Evolutionary conservation across 2,329 filamentous ascomycete species (phyloP), one percentile per base, ranked within the genome.

Genomic region (Colletotrichum sp.): DNA sequence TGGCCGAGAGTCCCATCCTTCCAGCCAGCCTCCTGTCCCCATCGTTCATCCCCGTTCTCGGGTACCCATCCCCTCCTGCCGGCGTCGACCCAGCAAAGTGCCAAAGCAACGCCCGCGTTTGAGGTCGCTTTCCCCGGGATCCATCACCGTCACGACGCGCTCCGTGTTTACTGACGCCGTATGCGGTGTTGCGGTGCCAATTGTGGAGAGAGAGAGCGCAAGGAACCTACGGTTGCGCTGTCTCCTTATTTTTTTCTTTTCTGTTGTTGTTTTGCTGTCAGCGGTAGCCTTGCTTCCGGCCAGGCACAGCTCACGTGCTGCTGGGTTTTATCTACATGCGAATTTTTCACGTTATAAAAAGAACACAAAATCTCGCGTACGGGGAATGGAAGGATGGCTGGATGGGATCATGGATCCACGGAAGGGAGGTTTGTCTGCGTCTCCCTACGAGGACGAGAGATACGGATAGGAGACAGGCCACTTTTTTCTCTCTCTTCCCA

Each of bases 231-330:
- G 39, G 52, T 57, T 57, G 13, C 24, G 52, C 24, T 57, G 21
- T 59, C 55, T 28, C 26, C 55, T 16, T 18, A 18, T 18, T 66
- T 21, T 9, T 18, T 28, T 30, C 3, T 49, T 26, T 8, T 21
- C 39, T 36, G 39, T 24, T 21, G 24, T 39, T 12, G 57, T 64
- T 8, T 55, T 21, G 16, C 15, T 24, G 6, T 10, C 67, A 70
- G 60, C 49, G 69, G 64, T 72, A 24, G 39, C 73, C 73, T 64
- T 75, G 63, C 69, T 68, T 68, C 36, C 34, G n/a, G 63, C 34
- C 69, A 72, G 73, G 68, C 60, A 72, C 39, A 57, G 69, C 73
- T 75, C 69, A 63, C 55, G 32, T 44, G 69, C 44, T 52, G n/a
- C 44, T 24, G 44, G 44, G 44, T 59, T 59, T 8, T 59, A 30